Evolutionary conservation across 768 basidiomycete species (phyloP).

Genomic region (Tricholoma sp.): DNA sequence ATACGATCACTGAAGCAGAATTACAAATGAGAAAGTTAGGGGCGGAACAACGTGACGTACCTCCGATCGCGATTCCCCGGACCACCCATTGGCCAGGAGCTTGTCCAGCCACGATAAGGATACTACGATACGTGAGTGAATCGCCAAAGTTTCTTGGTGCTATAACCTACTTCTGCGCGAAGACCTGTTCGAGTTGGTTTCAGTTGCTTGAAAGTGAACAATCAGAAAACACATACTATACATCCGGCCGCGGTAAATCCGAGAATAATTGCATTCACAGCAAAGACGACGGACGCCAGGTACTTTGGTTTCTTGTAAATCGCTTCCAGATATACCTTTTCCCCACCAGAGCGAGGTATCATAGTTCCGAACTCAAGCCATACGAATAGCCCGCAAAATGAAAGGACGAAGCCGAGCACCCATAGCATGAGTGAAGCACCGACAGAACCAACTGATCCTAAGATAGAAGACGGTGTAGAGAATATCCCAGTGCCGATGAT

Average conservation of each 20-base stretch:
- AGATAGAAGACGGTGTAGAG: not conserved
- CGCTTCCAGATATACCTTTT: conserved; percentile 68
- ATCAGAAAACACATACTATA: not conserved
- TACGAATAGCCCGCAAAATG: conserved; percentile 55
- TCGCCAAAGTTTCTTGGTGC: not conserved
- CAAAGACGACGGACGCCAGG: conserved; percentile 52
- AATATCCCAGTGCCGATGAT: not conserved
- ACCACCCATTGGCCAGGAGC: not conserved
- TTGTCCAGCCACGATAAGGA: not conserved
- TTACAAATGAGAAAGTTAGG: not conserved
- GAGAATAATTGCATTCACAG: conserved; percentile 45
- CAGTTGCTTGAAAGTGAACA: not conserved
- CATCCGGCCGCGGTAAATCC: conserved; percentile 15
- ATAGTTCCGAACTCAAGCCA: conserved; percentile 64
- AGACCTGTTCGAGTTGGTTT: not conserved
- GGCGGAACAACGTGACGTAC: not conserved
- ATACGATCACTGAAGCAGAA: not conserved
- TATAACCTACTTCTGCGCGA: not conserved
- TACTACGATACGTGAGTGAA: not conserved
- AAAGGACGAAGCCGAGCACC: conserved; percentile 56
- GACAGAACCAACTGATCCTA: not conserved
- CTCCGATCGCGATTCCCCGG: not conserved
- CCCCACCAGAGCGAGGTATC: conserved; percentile 62
- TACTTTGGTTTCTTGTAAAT: conserved; percentile 52
- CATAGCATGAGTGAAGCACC: conserved; percentile 21